Conservation (phyloP, 2,329 filamentous ascomycete genomes). For the Domatiomyces catenatus region DNA sequence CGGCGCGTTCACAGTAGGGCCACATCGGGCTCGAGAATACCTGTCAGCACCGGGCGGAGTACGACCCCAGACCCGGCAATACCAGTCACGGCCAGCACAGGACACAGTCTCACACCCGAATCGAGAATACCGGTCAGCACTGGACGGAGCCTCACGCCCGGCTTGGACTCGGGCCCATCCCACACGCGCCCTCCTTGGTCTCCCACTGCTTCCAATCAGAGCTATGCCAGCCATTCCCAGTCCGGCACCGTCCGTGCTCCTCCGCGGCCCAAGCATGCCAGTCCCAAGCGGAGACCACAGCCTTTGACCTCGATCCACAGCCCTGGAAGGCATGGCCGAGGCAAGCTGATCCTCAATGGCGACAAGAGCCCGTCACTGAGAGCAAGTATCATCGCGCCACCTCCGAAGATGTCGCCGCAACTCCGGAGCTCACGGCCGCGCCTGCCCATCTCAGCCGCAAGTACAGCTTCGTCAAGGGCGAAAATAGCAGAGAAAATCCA, state of each 20-base stretch:
- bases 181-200: not conserved
- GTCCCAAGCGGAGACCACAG: slow-evolving; percentile 18
- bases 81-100: slow-evolving; percentile 22
- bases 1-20: not conserved
- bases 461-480: slow-evolving; percentile 53
- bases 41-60: slow-evolving; percentile 9
- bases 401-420: slow-evolving; percentile 59
- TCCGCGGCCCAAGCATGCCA: slow-evolving; percentile 8
- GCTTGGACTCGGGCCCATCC: slow-evolving; percentile 7
- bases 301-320: slow-evolving; percentile 21
- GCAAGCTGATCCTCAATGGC: slow-evolving; percentile 21
- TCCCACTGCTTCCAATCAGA: not conserved
- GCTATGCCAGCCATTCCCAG: not conserved
- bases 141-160: slow-evolving; percentile 18
- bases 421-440: slow-evolving; percentile 70
- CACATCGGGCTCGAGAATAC: slow-evolving; percentile 9
- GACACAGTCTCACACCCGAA: no score
- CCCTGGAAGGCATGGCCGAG: slow-evolving; percentile 23
- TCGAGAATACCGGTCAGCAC: slow-evolving; percentile 29
- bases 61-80: slow-evolving; percentile 11
- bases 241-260: not conserved
- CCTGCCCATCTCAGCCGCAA: slow-evolving; percentile 60
- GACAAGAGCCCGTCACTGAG: slow-evolving; percentile 48
- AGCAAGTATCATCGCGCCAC: slow-evolving; percentile 56
- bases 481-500: slow-evolving; percentile 43